Evolutionary conservation across 164 flowering plant species (phyloP).

Genomic region (Echeveria elegans): DNA sequence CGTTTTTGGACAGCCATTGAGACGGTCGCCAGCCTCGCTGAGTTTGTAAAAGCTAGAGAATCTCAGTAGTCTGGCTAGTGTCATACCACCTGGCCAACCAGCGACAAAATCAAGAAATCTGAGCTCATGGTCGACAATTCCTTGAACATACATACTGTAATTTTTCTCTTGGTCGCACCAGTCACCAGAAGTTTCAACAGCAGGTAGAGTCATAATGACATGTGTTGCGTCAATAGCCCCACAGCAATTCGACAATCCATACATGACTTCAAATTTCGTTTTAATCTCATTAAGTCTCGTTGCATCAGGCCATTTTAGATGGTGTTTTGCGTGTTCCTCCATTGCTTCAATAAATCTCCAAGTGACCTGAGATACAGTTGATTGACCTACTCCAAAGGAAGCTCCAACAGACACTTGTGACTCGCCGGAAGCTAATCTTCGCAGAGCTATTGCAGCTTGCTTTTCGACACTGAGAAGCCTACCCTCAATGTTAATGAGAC

Average conservation of each 20-base stretch:
- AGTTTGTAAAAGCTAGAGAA: slow-evolving; percentile 62
- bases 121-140: slow-evolving; percentile 69
- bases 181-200: slow-evolving; percentile 89
- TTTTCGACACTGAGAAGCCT: slow-evolving; percentile 95
- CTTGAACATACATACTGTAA: slow-evolving; percentile 89
- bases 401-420: slow-evolving; percentile 92
- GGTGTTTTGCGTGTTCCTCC: slow-evolving; percentile 90
- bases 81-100: slow-evolving; percentile 73
- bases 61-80: slow-evolving; percentile 42
- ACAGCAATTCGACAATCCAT: slow-evolving; percentile 73
- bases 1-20: slow-evolving; percentile 35
- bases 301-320: slow-evolving; percentile 75
- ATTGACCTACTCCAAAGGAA: slow-evolving; percentile 94
- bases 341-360: slow-evolving; percentile 93
- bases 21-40: slow-evolving; percentile 49
- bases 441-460: slow-evolving; percentile 86
- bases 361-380: slow-evolving; percentile 95
- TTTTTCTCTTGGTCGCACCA: slow-evolving; percentile 83
- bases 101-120: slow-evolving; percentile 86
- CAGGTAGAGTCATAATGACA: slow-evolving; percentile 87
- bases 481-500: slow-evolving; percentile 97
- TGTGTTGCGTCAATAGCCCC: slow-evolving; percentile 90
- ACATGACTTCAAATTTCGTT: slow-evolving; percentile 41
- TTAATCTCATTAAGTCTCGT: slow-evolving; percentile 49
- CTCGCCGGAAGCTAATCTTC: slow-evolving; percentile 94